phyloP scores from a whole-genome alignment of 805 yeast genomes.

The Citeromyces nyonsensis region DNA sequence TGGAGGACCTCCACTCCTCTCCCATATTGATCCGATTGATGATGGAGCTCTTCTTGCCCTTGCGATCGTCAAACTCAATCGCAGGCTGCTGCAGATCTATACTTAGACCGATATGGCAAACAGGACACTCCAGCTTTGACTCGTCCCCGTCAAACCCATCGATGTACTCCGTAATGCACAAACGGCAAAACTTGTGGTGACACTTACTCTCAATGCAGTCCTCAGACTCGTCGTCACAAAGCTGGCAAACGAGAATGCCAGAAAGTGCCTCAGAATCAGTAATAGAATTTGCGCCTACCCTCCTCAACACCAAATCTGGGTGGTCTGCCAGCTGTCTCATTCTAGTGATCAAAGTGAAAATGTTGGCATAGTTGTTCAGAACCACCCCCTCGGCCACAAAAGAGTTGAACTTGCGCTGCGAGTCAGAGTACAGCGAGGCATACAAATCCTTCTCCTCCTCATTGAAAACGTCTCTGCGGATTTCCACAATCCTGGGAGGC shows the following conservation, averaged over 20 bases:
- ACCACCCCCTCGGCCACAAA: slow-evolving; percentile 96
- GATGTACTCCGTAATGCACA: slow-evolving; percentile 82
- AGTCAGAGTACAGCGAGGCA: slow-evolving; percentile 74
- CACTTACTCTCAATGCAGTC: slow-evolving; percentile 93
- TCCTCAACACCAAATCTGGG: slow-evolving; percentile 83
- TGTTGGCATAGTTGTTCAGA: slow-evolving; percentile 90
- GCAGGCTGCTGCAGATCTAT: slow-evolving; percentile 86
- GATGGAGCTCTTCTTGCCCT: slow-evolving; percentile 53
- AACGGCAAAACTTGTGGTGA: slow-evolving; percentile 84
- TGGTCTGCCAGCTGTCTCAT: slow-evolving; percentile 98
- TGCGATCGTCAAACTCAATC: slow-evolving; percentile 44
- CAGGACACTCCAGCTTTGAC: slow-evolving; percentile 71
- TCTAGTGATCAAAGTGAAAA: slow-evolving; percentile 87
- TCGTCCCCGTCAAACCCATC: slow-evolving; percentile 59
- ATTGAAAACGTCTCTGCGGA: slow-evolving; percentile 76
- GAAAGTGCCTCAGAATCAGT: slow-evolving; percentile 17
- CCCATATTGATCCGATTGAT: slow-evolving; percentile 80
- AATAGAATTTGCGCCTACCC: slow-evolving; percentile 28
- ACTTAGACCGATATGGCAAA: slow-evolving; percentile 85
- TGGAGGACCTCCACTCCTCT: slow-evolving; percentile 85
- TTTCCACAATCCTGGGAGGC: slow-evolving; percentile 90
- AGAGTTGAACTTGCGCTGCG: slow-evolving; percentile 76
- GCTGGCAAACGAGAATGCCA: slow-evolving; percentile 64
- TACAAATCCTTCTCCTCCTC: slow-evolving; percentile 92
- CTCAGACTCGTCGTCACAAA: slow-evolving; percentile 97